Evolutionary conservation across 139 green algal genomes (phyloP).

Genomic region (Micromonas pusilla): DNA sequence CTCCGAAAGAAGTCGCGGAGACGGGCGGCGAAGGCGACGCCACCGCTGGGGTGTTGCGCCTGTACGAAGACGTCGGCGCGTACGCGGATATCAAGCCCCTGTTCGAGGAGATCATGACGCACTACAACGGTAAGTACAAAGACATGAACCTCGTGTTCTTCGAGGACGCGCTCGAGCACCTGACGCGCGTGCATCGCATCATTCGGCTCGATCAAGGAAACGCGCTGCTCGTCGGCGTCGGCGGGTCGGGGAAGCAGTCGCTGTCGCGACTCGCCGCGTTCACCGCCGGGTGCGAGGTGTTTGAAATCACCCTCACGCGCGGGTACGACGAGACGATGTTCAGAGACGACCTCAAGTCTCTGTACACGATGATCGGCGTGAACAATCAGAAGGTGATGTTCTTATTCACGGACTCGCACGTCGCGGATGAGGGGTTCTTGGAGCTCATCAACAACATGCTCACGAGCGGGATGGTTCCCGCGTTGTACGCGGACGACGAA

Average conservation of each 20-base stretch:
- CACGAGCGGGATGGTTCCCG: constrained; percentile 75
- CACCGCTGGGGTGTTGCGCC: constrained; percentile 17
- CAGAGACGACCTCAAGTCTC: constrained; percentile 73
- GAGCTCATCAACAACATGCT: constrained; percentile 88
- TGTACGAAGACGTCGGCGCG: constrained; percentile 67
- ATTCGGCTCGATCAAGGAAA: constrained; percentile 56
- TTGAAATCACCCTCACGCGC: constrained; percentile 77
- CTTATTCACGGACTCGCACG: constrained; percentile 76
- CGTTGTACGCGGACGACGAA: constrained; percentile 70
- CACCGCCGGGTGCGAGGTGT: constrained; percentile 62
- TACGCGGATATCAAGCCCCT: constrained; percentile 58
- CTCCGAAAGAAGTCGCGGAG: constrained; percentile 24
- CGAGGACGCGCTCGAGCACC: constrained; percentile 74
- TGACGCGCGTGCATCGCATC: constrained; percentile 67
- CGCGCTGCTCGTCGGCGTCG: constrained; percentile 56
- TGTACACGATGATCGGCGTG: constrained; percentile 62
- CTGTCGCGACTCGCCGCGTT: constrained; percentile 51
- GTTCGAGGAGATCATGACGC: constrained; percentile 59
- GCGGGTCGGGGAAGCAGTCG: constrained; percentile 55
- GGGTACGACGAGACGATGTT: constrained; percentile 75
- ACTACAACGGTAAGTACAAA: constrained; percentile 59
- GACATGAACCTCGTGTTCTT: constrained; percentile 76
- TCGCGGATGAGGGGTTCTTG: constrained; percentile 76
- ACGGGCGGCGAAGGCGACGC: constrained; percentile 34
- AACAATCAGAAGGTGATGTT: constrained; percentile 73